Evolutionary conservation across 257 asterid genomes (phyloP).

Genomic region (Parsonsia alboflavescens): DNA sequence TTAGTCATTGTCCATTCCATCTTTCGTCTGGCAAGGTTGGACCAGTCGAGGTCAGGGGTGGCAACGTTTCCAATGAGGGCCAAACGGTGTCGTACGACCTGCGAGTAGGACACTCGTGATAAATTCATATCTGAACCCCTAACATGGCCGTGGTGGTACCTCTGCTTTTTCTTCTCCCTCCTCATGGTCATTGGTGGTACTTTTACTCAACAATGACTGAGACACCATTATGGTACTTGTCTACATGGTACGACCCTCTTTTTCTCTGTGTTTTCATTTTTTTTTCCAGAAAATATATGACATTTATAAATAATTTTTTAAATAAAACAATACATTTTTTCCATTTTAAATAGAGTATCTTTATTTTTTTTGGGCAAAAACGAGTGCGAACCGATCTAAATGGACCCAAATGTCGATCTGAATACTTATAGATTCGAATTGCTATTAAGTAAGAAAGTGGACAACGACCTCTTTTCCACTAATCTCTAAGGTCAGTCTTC

Average conservation of each 20-base stretch:
- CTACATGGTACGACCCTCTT: neutral
- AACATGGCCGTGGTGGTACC: neutral
- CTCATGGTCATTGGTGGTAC: neutral
- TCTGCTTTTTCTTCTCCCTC: neutral
- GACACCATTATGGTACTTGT: neutral
- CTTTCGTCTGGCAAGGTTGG: constrained; percentile 13
- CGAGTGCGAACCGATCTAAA: no score
- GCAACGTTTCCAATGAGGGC: neutral
- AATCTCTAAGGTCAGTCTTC: no score
- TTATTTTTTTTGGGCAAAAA: no score
- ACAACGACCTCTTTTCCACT: no score
- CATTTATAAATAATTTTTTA: no score
- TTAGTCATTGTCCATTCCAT: constrained; percentile 27
- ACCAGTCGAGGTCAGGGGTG: constrained; percentile 22
- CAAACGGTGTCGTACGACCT: constrained; percentile 8
- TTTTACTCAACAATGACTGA: neutral
- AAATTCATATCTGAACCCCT: neutral
- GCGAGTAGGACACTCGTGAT: constrained; percentile 2
- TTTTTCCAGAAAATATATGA: no score
- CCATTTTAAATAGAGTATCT: no score
- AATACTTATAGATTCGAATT: no score
- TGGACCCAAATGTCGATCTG: no score
- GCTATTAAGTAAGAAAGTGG: no score
- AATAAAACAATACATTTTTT: no score
- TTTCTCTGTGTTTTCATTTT: no score